A percentile compares a stretch with the other conserved stretches of the same genome.
phyloP scores from a whole-genome alignment of 2,329 filamentous ascomycete species.

The Fusarium humuli region DNA sequence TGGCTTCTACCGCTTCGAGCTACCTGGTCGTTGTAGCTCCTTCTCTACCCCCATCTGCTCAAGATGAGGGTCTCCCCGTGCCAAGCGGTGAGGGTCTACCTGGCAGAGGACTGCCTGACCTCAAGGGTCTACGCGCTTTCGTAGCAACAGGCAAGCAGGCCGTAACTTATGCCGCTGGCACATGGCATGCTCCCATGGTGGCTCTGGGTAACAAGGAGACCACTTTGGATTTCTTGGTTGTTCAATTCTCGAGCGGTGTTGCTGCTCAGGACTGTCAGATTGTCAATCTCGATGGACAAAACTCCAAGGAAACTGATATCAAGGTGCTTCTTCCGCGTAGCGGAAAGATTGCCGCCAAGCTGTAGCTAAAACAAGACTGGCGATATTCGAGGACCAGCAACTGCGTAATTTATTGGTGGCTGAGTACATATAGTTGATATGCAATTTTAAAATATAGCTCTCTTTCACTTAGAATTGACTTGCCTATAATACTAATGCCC shows the following conservation, averaged over 20 bases:
- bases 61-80: slow-evolving; percentile 45
- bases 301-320: slow-evolving; percentile 55
- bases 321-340: slow-evolving; percentile 47
- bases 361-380: slow-evolving; percentile 20
- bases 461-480: neutral
- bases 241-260: slow-evolving; percentile 89
- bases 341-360: slow-evolving; percentile 24
- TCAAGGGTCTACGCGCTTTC: slow-evolving; percentile 78
- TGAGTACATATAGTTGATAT: slow-evolving; percentile 18
- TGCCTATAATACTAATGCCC: neutral
- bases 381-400: slow-evolving; percentile 29
- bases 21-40: slow-evolving; percentile 94
- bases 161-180: slow-evolving; percentile 91
- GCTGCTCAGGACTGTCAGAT: slow-evolving; percentile 89
- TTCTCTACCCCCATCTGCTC: slow-evolving; percentile 63
- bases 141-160: slow-evolving; percentile 81
- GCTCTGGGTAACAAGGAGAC: slow-evolving; percentile 72
- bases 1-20: slow-evolving; percentile 63
- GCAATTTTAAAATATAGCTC: slow-evolving; percentile 19
- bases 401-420: slow-evolving; percentile 31
- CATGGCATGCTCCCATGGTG: slow-evolving; percentile 97
- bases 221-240: slow-evolving; percentile 86
- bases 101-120: slow-evolving; percentile 76
- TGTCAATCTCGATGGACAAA: slow-evolving; percentile 58
- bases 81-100: slow-evolving; percentile 58